A percentile compares a stretch with the other conserved stretches of the same genome.
Evolutionary conservation across 2,329 filamentous ascomycete genomes (phyloP).

Genomic region (Mollisia scopiformis): DNA sequence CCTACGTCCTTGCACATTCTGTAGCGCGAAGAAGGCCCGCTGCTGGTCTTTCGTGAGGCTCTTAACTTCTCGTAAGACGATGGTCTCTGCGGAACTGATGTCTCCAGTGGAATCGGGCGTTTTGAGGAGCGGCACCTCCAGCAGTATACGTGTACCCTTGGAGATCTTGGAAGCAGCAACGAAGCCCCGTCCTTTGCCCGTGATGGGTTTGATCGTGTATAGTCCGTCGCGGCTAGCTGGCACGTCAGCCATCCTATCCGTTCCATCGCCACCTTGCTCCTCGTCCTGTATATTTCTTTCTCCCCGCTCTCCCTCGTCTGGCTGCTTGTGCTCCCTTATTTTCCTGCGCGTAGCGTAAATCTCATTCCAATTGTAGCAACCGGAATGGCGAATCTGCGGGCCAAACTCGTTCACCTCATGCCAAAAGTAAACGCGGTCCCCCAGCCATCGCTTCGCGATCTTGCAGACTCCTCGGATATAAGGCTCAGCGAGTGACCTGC

Average conservation of each 20-base stretch:
- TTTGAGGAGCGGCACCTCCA: conserved; percentile 2
- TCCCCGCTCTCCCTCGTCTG: not conserved
- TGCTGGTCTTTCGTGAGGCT: conserved; percentile 6
- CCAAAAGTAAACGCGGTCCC: not conserved
- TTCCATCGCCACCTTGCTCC: not conserved
- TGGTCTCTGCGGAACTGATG: not conserved
- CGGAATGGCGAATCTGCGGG: not conserved
- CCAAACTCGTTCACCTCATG: not conserved
- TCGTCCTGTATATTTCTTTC: not conserved
- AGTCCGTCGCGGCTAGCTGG: not conserved
- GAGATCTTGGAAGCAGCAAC: conserved; percentile 1
- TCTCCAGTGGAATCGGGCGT: not conserved
- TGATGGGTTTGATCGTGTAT: conserved; percentile 5
- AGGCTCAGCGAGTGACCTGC: conserved; percentile 1
- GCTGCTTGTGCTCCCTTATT: conserved; percentile 1
- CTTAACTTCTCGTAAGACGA: not conserved
- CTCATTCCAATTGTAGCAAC: not conserved
- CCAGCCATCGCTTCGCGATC: not conserved
- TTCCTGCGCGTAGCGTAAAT: not conserved
- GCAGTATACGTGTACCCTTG: conserved; percentile 8
- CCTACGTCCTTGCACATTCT: not conserved
- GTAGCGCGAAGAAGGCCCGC: not conserved
- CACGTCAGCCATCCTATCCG: not conserved
- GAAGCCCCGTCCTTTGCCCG: conserved; percentile 5
- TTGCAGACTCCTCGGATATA: conserved; percentile 3